Percentiles rank a stretch among this genome's conserved stretches.
These are phyloP conservation scores for Blumeria hordei DNA, from an alignment of 2,329 filamentous ascomycete species.

Conservation along the genomic window DNA sequence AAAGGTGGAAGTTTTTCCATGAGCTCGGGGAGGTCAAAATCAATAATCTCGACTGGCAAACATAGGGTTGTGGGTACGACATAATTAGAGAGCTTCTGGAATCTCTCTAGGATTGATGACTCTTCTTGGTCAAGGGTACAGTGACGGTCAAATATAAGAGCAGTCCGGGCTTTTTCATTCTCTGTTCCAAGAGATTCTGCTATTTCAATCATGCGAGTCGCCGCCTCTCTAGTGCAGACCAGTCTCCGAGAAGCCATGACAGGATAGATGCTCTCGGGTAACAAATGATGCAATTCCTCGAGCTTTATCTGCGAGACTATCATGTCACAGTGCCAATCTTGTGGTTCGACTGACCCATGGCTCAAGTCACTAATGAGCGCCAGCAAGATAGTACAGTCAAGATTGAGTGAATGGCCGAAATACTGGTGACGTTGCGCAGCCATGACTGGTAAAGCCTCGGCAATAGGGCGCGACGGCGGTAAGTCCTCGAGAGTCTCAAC, in stretches of 20 bases:
- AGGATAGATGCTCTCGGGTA: constrained; percentile 37
- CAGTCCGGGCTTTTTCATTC: constrained; percentile 29
- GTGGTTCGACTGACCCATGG: constrained; percentile 12
- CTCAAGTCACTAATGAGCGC: constrained; percentile 41
- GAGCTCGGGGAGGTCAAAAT: constrained; percentile 18
- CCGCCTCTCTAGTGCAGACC: constrained; percentile 37
- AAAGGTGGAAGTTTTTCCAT: constrained; percentile 21
- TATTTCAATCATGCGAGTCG: constrained; percentile 37
- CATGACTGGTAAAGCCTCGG: constrained; percentile 13
- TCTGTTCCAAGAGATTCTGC: constrained; percentile 34
- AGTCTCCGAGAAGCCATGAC: constrained; percentile 27
- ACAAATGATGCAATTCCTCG: constrained; percentile 32
- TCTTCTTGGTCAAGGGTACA: constrained; percentile 8
- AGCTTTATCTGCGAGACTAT: constrained; percentile 29
- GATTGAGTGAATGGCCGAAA: constrained; percentile 23
- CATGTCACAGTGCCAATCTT: constrained; percentile 14
- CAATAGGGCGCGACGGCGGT: constrained; percentile 5
- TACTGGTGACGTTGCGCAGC: constrained; percentile 17
- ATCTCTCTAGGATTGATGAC: constrained; percentile 12
- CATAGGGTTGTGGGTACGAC: constrained; percentile 25
- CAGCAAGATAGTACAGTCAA: constrained; percentile 40
- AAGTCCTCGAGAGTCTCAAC: constrained; percentile 13
- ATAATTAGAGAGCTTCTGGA: constrained; percentile 26
- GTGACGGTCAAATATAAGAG: constrained; percentile 24
- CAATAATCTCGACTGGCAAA: constrained; percentile 31